These are phyloP conservation scores for Acer negundo DNA, from an alignment of 345 rosid genomes.

Conservation along the genomic window DNA sequence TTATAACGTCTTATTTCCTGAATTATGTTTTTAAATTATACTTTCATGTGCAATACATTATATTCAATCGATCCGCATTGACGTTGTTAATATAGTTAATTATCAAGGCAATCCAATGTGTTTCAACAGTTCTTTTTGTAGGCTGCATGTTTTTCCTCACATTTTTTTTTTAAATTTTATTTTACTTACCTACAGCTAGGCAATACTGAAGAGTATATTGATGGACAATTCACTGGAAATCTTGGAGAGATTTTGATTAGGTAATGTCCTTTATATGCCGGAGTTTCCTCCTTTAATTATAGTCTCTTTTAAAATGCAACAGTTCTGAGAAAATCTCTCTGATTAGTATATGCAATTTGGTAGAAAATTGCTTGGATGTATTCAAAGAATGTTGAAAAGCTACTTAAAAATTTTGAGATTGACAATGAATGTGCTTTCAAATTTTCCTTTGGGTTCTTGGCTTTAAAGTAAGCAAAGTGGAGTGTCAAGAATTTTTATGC, in stretches of 20 bases:
- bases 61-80: no score
- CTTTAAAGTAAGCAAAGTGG: neutral
- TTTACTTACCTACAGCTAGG: slow-evolving; percentile 56
- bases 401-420: neutral
- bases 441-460: neutral
- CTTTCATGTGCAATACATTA: no score
- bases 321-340: neutral
- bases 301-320: neutral
- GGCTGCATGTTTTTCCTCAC: no score
- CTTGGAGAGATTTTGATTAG: slow-evolving; percentile 78
- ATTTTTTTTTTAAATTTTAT: neutral
- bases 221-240: slow-evolving; percentile 84
- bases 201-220: slow-evolving; percentile 82
- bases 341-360: neutral
- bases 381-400: no score
- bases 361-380: no score
- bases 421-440: neutral
- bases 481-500: neutral
- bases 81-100: no score
- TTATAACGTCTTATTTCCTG: no score
- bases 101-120: no score
- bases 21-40: no score
- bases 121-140: no score
- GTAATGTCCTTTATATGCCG: neutral
- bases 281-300: neutral